phyloP scores from a whole-genome alignment of 2,329 filamentous ascomycete species.

The Penicillium psychrosexuale region DNA sequence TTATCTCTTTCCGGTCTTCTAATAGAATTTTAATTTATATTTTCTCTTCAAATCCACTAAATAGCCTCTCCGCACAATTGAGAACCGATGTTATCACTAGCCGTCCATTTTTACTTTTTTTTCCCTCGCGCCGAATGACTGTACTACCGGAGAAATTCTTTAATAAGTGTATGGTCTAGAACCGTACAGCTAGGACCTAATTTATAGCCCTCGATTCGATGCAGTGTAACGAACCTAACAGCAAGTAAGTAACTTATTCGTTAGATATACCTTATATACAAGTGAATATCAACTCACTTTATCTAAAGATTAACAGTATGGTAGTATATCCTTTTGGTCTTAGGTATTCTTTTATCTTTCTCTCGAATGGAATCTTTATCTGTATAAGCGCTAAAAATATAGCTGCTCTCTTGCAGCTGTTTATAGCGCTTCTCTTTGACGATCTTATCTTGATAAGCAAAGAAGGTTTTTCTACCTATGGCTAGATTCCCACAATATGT shows the following conservation, averaged over 20 bases:
- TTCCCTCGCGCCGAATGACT: constrained; percentile 4
- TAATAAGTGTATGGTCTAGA: constrained; percentile 12
- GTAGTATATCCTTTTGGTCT: constrained; percentile 14
- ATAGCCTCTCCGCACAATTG: constrained; percentile 12
- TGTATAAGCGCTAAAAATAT: constrained; percentile 14
- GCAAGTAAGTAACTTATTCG: constrained; percentile 3
- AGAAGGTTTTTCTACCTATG: constrained; percentile 12
- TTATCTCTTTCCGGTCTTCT: constrained; percentile 12
- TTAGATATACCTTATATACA: background rate
- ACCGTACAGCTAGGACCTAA: constrained; percentile 1
- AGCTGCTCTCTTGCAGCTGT: constrained; percentile 9
- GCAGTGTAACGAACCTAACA: constrained; percentile 4
- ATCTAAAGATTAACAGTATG: constrained; percentile 5
- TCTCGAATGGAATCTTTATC: constrained; percentile 7
- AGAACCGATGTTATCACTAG: constrained; percentile 12
- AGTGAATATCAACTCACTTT: constrained; percentile 7
- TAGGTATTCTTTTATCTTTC: constrained; percentile 16
- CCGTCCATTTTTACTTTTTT: constrained; percentile 14
- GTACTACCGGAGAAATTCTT: constrained; percentile 17
- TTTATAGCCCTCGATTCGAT: constrained; percentile 9
- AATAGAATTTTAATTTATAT: constrained; percentile 11
- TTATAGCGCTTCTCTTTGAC: constrained; percentile 5
- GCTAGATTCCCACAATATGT: background rate
- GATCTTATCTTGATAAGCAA: constrained; percentile 12
- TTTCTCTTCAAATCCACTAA: constrained; percentile 16